Percentiles rank a stretch among this genome's conserved stretches.
Conservation (phyloP, 306 rosid species). For the Elaeagnus macrophylla region DNA sequence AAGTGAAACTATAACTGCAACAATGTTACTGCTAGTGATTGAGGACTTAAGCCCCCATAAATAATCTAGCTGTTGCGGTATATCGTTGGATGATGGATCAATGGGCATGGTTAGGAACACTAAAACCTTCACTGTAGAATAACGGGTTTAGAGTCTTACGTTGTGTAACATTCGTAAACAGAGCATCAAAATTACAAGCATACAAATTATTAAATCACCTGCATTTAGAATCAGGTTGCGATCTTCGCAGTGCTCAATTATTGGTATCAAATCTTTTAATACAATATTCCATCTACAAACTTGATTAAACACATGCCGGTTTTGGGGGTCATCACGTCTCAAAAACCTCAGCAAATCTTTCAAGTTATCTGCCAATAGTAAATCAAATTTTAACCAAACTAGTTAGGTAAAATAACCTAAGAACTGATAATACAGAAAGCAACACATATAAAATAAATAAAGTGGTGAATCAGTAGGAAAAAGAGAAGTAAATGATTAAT, state of each 20-base stretch:
- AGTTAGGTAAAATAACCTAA: not conserved
- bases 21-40: constrained; percentile 49
- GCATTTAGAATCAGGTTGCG: constrained; percentile 66
- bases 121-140: constrained; percentile 65
- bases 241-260: constrained; percentile 57
- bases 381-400: not conserved
- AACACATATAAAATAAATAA: not conserved
- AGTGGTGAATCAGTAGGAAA: too few species aligned
- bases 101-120: constrained; percentile 92
- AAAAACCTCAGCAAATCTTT: constrained; percentile 86
- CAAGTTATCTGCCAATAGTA: constrained; percentile 53
- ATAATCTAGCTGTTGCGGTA: constrained; percentile 71
- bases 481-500: too few species aligned
- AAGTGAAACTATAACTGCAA: constrained; percentile 52
- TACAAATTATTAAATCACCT: constrained; percentile 26
- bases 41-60: constrained; percentile 76
- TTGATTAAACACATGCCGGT: constrained; percentile 77
- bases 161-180: not conserved
- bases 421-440: not conserved
- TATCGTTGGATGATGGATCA: constrained; percentile 62
- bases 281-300: constrained; percentile 83
- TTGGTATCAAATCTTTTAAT: constrained; percentile 64
- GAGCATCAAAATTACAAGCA: not conserved
- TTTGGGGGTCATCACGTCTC: constrained; percentile 84
- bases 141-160: not conserved